Evolutionary conservation across 176 grass and related monocot species (phyloP).

Genomic region (Bolboschoenus planiculmis): DNA sequence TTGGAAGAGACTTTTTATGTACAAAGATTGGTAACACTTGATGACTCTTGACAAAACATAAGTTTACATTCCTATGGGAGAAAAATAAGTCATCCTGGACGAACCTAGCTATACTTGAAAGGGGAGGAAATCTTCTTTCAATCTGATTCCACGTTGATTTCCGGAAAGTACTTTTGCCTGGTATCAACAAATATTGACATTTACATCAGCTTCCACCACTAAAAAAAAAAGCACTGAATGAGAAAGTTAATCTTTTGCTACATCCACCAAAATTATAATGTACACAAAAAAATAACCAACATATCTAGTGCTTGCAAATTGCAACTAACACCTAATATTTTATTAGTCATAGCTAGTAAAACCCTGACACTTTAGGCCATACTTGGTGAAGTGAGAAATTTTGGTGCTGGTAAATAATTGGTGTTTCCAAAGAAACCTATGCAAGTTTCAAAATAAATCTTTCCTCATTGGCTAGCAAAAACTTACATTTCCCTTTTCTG

Average conservation of each 20-base stretch:
- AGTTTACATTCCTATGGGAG: not conserved
- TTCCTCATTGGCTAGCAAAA: not conserved
- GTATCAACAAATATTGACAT: not conserved
- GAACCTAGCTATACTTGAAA: not conserved
- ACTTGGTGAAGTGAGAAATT: not conserved
- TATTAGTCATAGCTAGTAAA: not conserved
- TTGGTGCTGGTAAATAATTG: not conserved
- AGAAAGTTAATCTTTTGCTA: not conserved
- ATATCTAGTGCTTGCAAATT: not conserved
- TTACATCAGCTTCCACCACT: not conserved
- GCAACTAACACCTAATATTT: not conserved
- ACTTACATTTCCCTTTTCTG: slow-evolving; percentile 28
- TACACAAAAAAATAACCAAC: not conserved
- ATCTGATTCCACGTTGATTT: slow-evolving; percentile 39
- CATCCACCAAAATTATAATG: not conserved
- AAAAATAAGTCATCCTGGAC: not conserved
- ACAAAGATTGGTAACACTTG: not conserved
- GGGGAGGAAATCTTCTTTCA: slow-evolving; percentile 20
- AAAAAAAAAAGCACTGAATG: not conserved
- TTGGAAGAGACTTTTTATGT: not conserved
- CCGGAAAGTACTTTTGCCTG: slow-evolving; percentile 56
- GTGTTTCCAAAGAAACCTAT: not conserved
- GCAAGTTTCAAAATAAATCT: not conserved
- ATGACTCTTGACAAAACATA: not conserved
- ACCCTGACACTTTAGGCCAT: not conserved